Evolutionary conservation across 176 grass and related monocot genomes (phyloP).

Genomic region (Carex myosuroides): DNA sequence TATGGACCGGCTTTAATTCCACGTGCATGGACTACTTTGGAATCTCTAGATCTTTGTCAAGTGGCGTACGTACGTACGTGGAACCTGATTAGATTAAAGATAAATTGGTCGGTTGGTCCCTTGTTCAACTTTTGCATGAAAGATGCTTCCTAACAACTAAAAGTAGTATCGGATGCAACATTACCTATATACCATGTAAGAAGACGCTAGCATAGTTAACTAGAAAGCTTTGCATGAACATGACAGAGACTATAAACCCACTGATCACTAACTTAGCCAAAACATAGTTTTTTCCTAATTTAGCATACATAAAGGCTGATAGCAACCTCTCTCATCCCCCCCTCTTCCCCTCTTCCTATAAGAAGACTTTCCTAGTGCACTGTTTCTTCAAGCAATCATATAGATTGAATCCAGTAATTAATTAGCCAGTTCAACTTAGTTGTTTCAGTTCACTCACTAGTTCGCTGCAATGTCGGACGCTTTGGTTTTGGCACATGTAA

Average conservation of each 20-base stretch:
- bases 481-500: slow-evolving; percentile 34
- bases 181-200: no score
- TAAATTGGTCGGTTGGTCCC: background rate
- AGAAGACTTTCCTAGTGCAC: slow-evolving; percentile 1
- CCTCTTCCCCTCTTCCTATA: slow-evolving; percentile 22
- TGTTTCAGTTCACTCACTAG: background rate
- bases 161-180: background rate
- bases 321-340: slow-evolving; percentile 19
- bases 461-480: slow-evolving; percentile 16
- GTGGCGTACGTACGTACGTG: no score
- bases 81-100: no score
- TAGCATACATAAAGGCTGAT: slow-evolving; percentile 35
- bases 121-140: background rate
- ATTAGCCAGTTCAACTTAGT: background rate
- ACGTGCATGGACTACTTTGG: background rate
- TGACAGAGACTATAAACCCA: background rate
- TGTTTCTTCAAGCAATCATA: background rate
- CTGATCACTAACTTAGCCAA: background rate
- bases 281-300: slow-evolving; percentile 21
- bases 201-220: background rate
- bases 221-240: background rate
- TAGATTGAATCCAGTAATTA: no score
- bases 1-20: no score
- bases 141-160: background rate
- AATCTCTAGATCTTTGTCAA: background rate